phyloP scores from a whole-genome alignment of 2,329 filamentous ascomycete genomes.

The Zymoseptoria crescenta region DNA sequence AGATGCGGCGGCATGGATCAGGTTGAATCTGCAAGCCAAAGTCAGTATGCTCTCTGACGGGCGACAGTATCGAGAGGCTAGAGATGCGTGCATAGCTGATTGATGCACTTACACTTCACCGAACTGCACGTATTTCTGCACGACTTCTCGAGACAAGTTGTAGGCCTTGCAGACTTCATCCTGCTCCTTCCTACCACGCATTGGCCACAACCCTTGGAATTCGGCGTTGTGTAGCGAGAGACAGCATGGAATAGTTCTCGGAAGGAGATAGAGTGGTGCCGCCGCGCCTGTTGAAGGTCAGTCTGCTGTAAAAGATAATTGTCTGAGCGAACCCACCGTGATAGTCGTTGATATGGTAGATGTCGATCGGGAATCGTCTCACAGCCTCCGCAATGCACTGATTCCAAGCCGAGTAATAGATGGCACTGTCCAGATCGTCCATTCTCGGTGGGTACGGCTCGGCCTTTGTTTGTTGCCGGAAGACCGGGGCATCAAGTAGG shows the following conservation, averaged over 20 bases:
- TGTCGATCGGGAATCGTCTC: conserved; percentile 50
- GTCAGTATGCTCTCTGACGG: background rate
- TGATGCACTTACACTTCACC: conserved; percentile 46
- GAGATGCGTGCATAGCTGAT: too few species aligned
- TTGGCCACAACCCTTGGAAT: conserved; percentile 59
- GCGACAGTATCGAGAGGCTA: background rate
- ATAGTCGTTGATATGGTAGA: conserved; percentile 58
- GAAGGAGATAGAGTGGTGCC: conserved; percentile 55
- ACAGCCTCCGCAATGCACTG: conserved; percentile 56
- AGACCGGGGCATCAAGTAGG: conserved; percentile 56
- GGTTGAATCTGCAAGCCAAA: conserved; percentile 42
- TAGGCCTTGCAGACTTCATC: conserved; percentile 56
- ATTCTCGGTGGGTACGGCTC: conserved; percentile 59
- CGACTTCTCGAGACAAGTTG: conserved; percentile 49
- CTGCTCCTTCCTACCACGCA: conserved; percentile 51
- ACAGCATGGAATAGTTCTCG: conserved; percentile 50
- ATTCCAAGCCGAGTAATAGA: conserved; percentile 62
- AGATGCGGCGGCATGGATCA: conserved; percentile 51
- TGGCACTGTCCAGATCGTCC: conserved; percentile 57
- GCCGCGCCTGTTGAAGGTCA: conserved; percentile 29
- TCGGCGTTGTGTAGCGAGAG: conserved; percentile 59
- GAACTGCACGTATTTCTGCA: conserved; percentile 54
- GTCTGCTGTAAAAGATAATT: background rate
- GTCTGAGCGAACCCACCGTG: conserved; percentile 38
- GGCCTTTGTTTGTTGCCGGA: conserved; percentile 52